phyloP scores from a whole-genome alignment of 2,329 filamentous ascomycete species.

The Ophiostoma montium region DNA sequence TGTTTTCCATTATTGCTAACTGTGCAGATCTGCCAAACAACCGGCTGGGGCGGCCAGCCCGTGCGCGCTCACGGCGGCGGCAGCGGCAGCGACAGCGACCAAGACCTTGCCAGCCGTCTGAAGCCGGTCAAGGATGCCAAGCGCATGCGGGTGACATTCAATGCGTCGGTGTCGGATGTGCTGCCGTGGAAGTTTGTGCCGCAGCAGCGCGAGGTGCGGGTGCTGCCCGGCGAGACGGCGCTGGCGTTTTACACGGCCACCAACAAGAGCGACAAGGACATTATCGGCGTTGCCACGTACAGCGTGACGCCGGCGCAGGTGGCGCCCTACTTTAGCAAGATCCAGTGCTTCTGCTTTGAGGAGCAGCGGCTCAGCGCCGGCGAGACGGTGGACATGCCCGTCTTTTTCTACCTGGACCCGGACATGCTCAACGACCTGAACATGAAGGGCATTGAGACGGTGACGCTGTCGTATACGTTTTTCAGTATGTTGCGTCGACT shows the following conservation, averaged over 20 bases:
- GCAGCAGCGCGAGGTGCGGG: constrained; percentile 90
- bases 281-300: constrained; percentile 96
- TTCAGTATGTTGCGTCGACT: constrained; percentile 74
- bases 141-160: constrained; percentile 90
- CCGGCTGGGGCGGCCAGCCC: constrained; percentile 85
- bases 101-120: constrained; percentile 60
- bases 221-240: constrained; percentile 90
- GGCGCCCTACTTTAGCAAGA: constrained; percentile 97
- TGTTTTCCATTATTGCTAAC: background rate
- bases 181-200: constrained; percentile 95
- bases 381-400: constrained; percentile 98
- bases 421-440: constrained; percentile 84
- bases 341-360: constrained; percentile 98
- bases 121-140: constrained; percentile 67
- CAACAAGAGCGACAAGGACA: constrained; percentile 79
- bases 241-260: constrained; percentile 96
- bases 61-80: constrained; percentile 64
- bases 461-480: constrained; percentile 94
- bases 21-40: constrained; percentile 62
- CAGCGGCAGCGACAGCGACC: constrained; percentile 33
- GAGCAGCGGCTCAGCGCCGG: constrained; percentile 88
- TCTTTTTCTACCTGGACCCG: constrained; percentile 98
- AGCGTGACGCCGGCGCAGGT: constrained; percentile 93
- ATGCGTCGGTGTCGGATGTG: constrained; percentile 85
- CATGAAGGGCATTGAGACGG: constrained; percentile 88